A percentile compares a stretch with the other conserved stretches of the same genome.
phyloP scores from a whole-genome alignment of 2,329 filamentous ascomycete genomes.

The Pyrenochaeta sp. region DNA sequence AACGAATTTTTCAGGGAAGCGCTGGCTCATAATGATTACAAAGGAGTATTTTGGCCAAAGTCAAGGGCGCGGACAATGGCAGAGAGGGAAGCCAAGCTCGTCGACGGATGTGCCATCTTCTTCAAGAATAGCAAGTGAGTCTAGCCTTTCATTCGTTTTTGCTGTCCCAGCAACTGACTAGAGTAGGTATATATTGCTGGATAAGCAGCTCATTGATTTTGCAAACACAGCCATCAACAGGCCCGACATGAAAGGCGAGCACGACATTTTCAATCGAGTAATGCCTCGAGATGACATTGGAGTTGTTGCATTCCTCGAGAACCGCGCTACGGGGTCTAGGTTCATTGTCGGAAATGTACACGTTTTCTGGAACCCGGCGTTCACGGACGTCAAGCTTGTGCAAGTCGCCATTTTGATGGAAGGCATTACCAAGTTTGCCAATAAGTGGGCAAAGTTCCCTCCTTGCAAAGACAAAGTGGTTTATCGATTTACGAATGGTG shows the following conservation, averaged over 20 bases:
- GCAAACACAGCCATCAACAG: constrained; percentile 90
- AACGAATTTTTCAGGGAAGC: constrained; percentile 90
- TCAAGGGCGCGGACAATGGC: constrained; percentile 90
- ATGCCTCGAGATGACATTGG: constrained; percentile 99
- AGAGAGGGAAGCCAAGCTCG: constrained; percentile 85
- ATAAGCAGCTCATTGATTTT: constrained; percentile 95
- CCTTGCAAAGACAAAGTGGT: constrained; percentile 80
- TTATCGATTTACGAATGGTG: constrained; percentile 58
- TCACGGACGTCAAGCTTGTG: constrained; percentile 94
- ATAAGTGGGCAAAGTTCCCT: constrained; percentile 82
- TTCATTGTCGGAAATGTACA: constrained; percentile 94
- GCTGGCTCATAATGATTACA: constrained; percentile 87
- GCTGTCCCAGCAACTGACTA: constrained; percentile 11
- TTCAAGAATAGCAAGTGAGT: constrained; percentile 86
- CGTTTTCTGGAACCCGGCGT: constrained; percentile 90
- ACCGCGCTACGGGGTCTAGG: constrained; percentile 85
- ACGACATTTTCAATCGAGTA: constrained; percentile 97
- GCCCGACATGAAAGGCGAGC: constrained; percentile 95
- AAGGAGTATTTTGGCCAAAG: constrained; percentile 92
- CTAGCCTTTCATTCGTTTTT: neutral
- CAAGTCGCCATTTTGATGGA: constrained; percentile 97
- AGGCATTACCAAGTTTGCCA: constrained; percentile 83
- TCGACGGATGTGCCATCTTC: constrained; percentile 96
- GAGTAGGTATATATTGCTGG: constrained; percentile 77
- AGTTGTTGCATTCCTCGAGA: constrained; percentile 91